These are phyloP conservation scores for Fraxinus nigra DNA, from an alignment of 305 asterid genomes.

Conservation along the genomic window DNA sequence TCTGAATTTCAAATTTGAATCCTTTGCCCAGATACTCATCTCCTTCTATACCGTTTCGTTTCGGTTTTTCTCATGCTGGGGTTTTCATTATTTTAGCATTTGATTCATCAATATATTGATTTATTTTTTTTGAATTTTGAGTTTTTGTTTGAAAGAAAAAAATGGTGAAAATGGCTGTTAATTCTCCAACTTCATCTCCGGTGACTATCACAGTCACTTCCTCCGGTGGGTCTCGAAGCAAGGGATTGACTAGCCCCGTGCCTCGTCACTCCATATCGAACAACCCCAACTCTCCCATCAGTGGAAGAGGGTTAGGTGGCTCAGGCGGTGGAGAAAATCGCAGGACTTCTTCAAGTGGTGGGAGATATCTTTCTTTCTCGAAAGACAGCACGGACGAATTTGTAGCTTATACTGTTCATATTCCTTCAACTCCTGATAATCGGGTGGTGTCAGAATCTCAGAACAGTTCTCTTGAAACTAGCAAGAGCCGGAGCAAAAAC, in stretches of 20 bases:
- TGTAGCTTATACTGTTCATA: slow-evolving; percentile 84
- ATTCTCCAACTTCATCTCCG: slow-evolving; percentile 70
- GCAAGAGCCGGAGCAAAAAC: slow-evolving; percentile 43
- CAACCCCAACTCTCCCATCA: slow-evolving; percentile 62
- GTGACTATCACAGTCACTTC: slow-evolving; percentile 77
- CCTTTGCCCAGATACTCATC: slow-evolving; percentile 9
- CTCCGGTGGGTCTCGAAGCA: slow-evolving; percentile 59
- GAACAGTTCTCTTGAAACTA: slow-evolving; percentile 35
- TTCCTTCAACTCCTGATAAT: slow-evolving; percentile 80
- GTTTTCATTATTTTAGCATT: background rate
- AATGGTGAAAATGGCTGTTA: slow-evolving; percentile 57
- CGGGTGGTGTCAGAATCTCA: slow-evolving; percentile 44
- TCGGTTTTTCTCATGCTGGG: background rate
- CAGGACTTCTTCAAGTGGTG: slow-evolving; percentile 40
- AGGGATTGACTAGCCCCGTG: slow-evolving; percentile 66
- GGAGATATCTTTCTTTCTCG: slow-evolving; percentile 64
- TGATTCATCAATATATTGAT: slow-evolving; percentile 18
- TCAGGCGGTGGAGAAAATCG: slow-evolving; percentile 43
- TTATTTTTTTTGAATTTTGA: background rate
- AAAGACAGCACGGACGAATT: slow-evolving; percentile 73
- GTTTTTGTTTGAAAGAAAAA: background rate
- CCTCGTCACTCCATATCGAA: slow-evolving; percentile 75
- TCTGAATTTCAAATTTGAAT: slow-evolving; percentile 29
- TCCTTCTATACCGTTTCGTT: slow-evolving; percentile 2
- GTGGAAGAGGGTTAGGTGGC: slow-evolving; percentile 25